These are phyloP conservation scores for Rosa hybrid DNA, from an alignment of 331 rosid genomes.

Conservation along the genomic window DNA sequence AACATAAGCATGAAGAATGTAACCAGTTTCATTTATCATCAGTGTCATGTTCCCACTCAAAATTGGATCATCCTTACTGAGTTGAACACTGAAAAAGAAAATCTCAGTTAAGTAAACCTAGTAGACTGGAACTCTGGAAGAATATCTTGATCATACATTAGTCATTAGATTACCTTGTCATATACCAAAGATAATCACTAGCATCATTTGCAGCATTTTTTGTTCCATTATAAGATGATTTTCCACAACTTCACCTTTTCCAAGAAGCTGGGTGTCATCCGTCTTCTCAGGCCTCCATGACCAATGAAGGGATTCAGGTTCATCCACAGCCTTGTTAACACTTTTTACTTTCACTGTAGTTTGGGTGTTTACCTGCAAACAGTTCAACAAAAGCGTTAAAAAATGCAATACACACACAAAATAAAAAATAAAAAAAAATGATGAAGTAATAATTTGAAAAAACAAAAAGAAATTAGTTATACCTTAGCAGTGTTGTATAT, in stretches of 20 bases:
- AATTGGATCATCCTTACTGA: not conserved
- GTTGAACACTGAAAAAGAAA: not conserved
- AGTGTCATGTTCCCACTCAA: not conserved
- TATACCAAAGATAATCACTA: constrained; percentile 71
- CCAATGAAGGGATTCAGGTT: constrained; percentile 43
- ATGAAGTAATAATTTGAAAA: not conserved
- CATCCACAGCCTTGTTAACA: constrained; percentile 39
- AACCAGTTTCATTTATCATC: constrained; percentile 6
- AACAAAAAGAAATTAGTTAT: not conserved
- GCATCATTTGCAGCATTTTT: constrained; percentile 40
- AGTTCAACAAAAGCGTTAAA: not conserved
- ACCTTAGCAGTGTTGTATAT: constrained; percentile 63
- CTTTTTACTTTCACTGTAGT: constrained; percentile 45
- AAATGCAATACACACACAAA: not conserved
- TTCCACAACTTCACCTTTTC: constrained; percentile 20
- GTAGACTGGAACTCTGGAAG: not conserved
- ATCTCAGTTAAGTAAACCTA: not conserved
- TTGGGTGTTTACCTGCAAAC: constrained; percentile 48
- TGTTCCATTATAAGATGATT: constrained; percentile 43
- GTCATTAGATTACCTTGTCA: constrained; percentile 45
- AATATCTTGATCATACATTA: not conserved
- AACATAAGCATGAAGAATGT: constrained; percentile 1
- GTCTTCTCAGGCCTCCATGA: constrained; percentile 51
- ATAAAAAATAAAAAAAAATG: not conserved
- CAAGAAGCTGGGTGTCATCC: constrained; percentile 23